Percentiles rank a stretch among this genome's conserved stretches.
Evolutionary conservation across 805 yeast species (phyloP).

Genomic region (Kodamaea hsintzibuensis): DNA sequence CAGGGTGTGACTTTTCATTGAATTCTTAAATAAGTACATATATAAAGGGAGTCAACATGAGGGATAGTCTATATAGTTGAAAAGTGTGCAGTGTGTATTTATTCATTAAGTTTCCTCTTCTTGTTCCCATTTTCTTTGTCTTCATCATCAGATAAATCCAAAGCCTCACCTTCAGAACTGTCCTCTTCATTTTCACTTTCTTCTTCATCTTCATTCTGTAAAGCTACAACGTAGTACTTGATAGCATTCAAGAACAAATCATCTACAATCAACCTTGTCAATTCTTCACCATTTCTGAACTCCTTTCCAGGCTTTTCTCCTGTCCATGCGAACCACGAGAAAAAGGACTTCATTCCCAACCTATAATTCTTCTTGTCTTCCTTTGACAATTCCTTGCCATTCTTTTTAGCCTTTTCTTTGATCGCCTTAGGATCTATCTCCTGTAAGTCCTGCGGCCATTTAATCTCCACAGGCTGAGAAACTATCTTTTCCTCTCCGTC

Average conservation of each 20-base stretch:
- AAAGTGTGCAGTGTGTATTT: no score
- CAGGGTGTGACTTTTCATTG: no score
- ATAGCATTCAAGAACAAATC: slow-evolving; percentile 86
- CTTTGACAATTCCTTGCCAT: slow-evolving; percentile 36
- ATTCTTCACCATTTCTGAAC: slow-evolving; percentile 74
- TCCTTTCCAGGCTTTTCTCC: slow-evolving; percentile 77
- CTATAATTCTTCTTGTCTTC: slow-evolving; percentile 64
- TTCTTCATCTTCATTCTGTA: slow-evolving; percentile 60
- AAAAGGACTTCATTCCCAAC: slow-evolving; percentile 77
- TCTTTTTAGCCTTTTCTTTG: slow-evolving; percentile 28
- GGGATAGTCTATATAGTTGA: no score
- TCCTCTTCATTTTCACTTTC: slow-evolving; percentile 31
- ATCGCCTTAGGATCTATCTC: slow-evolving; percentile 55
- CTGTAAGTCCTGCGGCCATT: slow-evolving; percentile 72
- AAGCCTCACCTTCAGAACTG: slow-evolving; percentile 50
- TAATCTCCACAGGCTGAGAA: slow-evolving; percentile 54
- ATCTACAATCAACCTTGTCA: slow-evolving; percentile 70
- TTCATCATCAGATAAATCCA: slow-evolving; percentile 57
- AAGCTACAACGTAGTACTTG: slow-evolving; percentile 75
- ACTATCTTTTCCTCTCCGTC: slow-evolving; percentile 56
- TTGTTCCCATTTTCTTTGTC: background rate
- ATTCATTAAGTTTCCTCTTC: background rate
- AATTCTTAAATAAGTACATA: no score
- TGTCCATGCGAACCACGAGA: slow-evolving; percentile 87
- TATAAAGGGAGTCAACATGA: no score